Percentiles rank a stretch among this genome's conserved stretches.
phyloP scores from a whole-genome alignment of 106 monocot genomes.

The Ottelia alismoides region DNA sequence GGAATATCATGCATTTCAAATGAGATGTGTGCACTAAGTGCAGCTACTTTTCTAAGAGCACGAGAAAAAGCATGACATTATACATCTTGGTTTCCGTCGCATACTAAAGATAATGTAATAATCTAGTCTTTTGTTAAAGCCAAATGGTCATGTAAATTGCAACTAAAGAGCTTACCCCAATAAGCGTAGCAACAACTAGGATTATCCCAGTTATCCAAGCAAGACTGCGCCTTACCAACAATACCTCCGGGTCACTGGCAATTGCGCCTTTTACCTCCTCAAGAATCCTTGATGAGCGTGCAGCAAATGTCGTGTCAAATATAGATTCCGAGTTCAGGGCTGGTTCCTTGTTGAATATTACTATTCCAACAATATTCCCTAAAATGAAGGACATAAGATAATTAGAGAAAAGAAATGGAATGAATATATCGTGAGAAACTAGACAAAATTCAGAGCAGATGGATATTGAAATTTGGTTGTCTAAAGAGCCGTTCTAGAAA shows the following conservation, averaged over 20 bases:
- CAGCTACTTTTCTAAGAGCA: too few relatives aligned
- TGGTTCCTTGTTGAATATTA: conserved; percentile 28
- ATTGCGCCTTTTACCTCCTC: conserved; percentile 19
- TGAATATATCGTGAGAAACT: not conserved
- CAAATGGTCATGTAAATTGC: too few relatives aligned
- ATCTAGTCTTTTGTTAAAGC: too few relatives aligned
- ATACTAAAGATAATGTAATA: too few relatives aligned
- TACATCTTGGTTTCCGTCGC: too few relatives aligned
- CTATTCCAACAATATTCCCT: conserved; percentile 64
- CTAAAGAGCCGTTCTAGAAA: too few relatives aligned
- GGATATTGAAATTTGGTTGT: too few relatives aligned
- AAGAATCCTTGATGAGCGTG: conserved; percentile 28
- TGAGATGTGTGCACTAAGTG: too few relatives aligned
- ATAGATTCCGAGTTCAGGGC: conserved; percentile 7
- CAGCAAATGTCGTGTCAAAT: conserved; percentile 22
- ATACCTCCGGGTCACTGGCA: conserved; percentile 11
- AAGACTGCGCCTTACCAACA: conserved; percentile 59
- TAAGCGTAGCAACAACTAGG: conserved; percentile 66
- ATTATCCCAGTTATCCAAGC: conserved; percentile 97
- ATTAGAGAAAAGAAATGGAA: too few relatives aligned
- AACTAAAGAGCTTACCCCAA: conserved; percentile 43
- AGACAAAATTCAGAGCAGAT: not conserved
- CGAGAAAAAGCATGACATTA: too few relatives aligned
- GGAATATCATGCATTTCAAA: too few relatives aligned
- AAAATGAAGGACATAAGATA: conserved; percentile 4